Evolutionary conservation across 768 basidiomycete genomes (phyloP).

Genomic region (Mycena pura): DNA sequence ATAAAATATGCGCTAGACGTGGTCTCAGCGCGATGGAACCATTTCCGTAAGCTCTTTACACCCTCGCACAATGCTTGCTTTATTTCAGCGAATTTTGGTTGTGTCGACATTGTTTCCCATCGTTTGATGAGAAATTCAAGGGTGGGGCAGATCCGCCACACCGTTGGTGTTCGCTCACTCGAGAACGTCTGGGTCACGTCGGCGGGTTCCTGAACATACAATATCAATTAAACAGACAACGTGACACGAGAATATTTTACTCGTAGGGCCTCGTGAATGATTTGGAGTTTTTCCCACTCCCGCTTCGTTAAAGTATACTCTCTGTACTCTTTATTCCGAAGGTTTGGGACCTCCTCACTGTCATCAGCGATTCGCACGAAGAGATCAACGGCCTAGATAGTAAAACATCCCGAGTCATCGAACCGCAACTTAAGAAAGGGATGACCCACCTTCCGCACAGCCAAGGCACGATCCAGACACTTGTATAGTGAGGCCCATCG

Average conservation of each 20-base stretch:
- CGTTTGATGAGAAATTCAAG: too few relatives aligned
- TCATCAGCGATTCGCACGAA: constrained; percentile 32
- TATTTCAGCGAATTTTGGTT: not conserved
- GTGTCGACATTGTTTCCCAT: not conserved
- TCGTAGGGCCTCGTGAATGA: constrained; percentile 32
- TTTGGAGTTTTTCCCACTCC: constrained; percentile 32
- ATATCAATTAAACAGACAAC: not conserved
- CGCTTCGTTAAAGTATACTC: constrained; percentile 25
- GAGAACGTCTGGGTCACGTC: not conserved
- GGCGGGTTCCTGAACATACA: not conserved
- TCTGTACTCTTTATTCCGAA: constrained; percentile 33
- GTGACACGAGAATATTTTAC: constrained; percentile 13
- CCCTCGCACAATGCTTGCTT: not conserved
- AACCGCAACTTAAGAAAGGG: not conserved
- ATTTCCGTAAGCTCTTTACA: not conserved
- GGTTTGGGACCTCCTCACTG: constrained; percentile 30
- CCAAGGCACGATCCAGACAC: constrained; percentile 12
- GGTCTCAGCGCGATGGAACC: not conserved
- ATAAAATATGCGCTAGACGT: constrained; percentile 1
- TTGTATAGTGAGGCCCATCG: constrained; percentile 26
- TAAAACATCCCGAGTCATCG: constrained; percentile 32
- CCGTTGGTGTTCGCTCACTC: too few relatives aligned
- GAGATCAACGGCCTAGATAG: constrained; percentile 26
- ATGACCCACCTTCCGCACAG: not conserved
- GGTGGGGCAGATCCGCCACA: too few relatives aligned